Conservation (phyloP, 441 rosid genomes). For the Manihot esculenta region DNA sequence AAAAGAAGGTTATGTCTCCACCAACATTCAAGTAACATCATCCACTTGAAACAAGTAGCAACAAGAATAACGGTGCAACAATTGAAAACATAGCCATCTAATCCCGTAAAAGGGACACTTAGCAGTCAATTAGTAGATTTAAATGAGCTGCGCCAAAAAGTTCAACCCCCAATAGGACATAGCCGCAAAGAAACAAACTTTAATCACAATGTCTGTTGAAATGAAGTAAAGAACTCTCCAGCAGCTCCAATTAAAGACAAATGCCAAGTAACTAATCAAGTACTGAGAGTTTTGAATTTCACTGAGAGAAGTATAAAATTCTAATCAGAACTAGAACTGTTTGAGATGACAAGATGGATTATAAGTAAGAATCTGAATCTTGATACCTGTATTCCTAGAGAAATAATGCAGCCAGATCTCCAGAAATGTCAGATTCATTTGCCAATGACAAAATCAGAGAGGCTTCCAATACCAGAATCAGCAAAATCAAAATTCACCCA, state of each 20-base stretch:
- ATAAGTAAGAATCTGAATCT: constrained; percentile 2
- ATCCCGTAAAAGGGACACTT: not conserved
- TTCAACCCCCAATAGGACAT: not conserved
- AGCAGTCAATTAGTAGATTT: constrained; percentile 5
- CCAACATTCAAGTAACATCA: not conserved
- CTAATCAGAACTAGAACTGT: not conserved
- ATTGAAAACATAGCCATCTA: not conserved
- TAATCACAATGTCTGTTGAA: not conserved
- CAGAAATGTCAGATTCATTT: constrained; percentile 57
- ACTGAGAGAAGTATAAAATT: not conserved
- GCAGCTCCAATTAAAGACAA: constrained; percentile 3
- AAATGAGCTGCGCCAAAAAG: constrained; percentile 10
- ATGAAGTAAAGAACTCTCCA: not conserved
- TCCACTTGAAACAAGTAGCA: not conserved
- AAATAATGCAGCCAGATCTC: constrained; percentile 46
- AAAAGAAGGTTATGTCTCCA: not conserved
- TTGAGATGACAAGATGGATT: not conserved
- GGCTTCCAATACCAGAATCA: constrained; percentile 22
- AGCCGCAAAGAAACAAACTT: constrained; percentile 13
- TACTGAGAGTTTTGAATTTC: no score
- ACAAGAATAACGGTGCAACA: not conserved
- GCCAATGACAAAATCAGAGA: constrained; percentile 32
- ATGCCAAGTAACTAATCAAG: constrained; percentile 14
- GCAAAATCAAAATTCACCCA: constrained; percentile 26
- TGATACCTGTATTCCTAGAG: constrained; percentile 46